Conservation (phyloP, 805 yeast species). For the Yarrowia alimentaria region DNA sequence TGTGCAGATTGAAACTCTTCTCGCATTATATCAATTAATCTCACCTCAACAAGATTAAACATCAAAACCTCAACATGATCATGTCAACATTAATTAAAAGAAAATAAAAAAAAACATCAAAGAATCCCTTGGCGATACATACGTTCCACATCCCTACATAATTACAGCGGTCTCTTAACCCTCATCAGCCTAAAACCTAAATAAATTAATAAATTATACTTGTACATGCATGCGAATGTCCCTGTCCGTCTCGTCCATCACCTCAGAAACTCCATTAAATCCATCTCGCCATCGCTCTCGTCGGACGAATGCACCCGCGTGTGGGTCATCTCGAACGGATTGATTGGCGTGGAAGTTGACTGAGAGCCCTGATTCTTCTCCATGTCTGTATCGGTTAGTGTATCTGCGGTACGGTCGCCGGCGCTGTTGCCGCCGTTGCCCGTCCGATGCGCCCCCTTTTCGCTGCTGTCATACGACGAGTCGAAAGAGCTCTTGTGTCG, state of each 20-base stretch:
- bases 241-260: not conserved
- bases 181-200: no score
- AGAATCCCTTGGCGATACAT: no score
- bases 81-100: no score
- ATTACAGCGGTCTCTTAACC: no score
- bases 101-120: no score
- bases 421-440: conserved; percentile 3
- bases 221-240: conserved; percentile 15
- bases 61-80: no score
- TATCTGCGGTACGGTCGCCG: conserved; percentile 13
- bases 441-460: no score
- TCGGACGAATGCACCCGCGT: conserved; percentile 15
- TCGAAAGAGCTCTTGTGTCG: conserved; percentile 19
- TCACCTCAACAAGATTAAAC: no score
- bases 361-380: conserved; percentile 11
- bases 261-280: conserved; percentile 28
- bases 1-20: no score
- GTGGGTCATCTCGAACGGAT: conserved; percentile 19
- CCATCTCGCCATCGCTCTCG: conserved; percentile 28
- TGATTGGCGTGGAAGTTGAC: no score
- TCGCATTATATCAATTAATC: no score
- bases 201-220: conserved; percentile 25
- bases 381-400: conserved; percentile 12
- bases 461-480: conserved; percentile 8
- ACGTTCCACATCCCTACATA: not conserved